Evolutionary conservation across 371 early-diverging fungal genomes (phyloP).

Genomic region (Blyttiomyces sp.): DNA sequence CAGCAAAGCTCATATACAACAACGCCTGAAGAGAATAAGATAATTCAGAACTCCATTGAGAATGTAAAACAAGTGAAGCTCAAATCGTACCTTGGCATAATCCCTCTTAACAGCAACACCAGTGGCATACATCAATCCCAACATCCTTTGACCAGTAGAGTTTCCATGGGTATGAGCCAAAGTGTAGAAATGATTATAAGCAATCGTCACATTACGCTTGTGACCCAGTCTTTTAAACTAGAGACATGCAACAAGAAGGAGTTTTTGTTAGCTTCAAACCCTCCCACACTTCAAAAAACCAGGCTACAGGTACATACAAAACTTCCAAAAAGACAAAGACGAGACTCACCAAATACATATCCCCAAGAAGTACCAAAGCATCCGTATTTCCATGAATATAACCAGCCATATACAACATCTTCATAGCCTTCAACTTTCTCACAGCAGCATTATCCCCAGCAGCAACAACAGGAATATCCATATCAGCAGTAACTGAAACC

Average conservation of each 20-base stretch:
- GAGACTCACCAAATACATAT: conserved; percentile 55
- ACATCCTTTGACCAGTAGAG: conserved; percentile 80
- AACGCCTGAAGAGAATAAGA: conserved; percentile 49
- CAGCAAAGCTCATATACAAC: conserved; percentile 83
- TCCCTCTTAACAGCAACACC: conserved; percentile 73
- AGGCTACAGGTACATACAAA: no score
- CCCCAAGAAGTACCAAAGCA: conserved; percentile 51
- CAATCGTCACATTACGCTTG: conserved; percentile 24
- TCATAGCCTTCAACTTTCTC: conserved; percentile 31
- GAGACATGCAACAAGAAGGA: neutral
- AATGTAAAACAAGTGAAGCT: neutral
- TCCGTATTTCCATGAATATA: conserved; percentile 40
- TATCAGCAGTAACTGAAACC: no score
- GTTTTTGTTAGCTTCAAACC: neutral
- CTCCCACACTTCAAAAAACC: neutral
- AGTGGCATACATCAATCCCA: conserved; percentile 86
- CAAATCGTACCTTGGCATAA: conserved; percentile 31
- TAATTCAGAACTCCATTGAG: neutral
- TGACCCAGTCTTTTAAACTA: conserved; percentile 27
- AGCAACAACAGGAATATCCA: no score
- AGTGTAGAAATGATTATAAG: conserved; percentile 23
- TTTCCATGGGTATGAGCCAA: conserved; percentile 58
- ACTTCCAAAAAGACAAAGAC: no score
- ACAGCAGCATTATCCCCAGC: no score
- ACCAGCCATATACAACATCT: conserved; percentile 37